Evolutionary conservation across 768 basidiomycete genomes (phyloP), one percentile per base, ranked within the genome.

Genomic region (Tephrocybe sp.): DNA sequence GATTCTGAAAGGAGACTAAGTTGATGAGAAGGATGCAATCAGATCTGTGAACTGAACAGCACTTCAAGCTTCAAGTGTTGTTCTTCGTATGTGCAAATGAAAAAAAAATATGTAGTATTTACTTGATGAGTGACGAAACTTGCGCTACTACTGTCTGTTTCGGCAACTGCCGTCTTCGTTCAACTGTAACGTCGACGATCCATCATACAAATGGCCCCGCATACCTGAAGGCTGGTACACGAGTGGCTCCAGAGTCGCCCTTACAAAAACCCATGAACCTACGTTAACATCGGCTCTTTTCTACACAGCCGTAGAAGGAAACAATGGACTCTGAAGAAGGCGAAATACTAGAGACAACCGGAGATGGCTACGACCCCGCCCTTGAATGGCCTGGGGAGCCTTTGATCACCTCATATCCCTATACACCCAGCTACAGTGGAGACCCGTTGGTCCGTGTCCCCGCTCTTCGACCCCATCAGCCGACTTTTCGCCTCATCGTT

Each of bases 381-480:
- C 69, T 73, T 38, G 86, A 87, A 71, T 87, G 84, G 80, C 82
- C 82, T 19, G 77, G 75, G 44, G 76, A 71, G 26, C 50, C 51
- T 37, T 53, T 44, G 26, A 51, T 18, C 43, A 44, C 37, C 35
- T 21, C 34, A 19, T 45, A 31, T 18, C 11, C 40, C 27, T n/a
- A n/a, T n/a, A n/a, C 43, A 32, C 22, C 11, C 36, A 32, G 52
- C 49, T 49, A 38, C 41, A 28, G 38, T 44, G 37, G 32, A 44
- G 27, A 19, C 40, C n/a, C 56, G 12, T 42, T 49, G 34, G 31
- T 45, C 22, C 40, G 46, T 16, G 31, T 39, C 28, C 54, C 21
- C 44, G 55, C 56, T 34, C 51, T 55, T 36, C 53, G 59, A 34
- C 48, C 50, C 42, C 60, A 56, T 56, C 67, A 68, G 37, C 67